Conservation (phyloP, 768 basidiomycete species). For the Dictyophora rubrovolvata region DNA sequence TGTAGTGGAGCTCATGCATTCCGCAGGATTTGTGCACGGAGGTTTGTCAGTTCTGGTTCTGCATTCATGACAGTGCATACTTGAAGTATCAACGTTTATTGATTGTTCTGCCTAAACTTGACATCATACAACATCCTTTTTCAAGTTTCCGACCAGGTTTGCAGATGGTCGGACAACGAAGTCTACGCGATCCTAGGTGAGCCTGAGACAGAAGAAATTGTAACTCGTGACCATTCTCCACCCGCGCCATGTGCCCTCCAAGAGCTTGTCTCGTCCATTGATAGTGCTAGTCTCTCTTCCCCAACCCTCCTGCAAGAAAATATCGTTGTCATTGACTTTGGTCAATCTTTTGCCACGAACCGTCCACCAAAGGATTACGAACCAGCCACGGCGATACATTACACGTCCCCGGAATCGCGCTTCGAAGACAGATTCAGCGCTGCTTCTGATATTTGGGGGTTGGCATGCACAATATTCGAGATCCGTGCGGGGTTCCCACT, state of each 20-base stretch:
- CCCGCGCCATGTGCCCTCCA: constrained; percentile 22
- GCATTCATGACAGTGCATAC: neutral
- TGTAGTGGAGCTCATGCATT: constrained; percentile 24
- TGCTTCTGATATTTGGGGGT: constrained; percentile 30
- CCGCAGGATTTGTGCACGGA: constrained; percentile 26
- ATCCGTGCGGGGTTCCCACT: constrained; percentile 32
- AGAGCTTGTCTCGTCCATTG: constrained; percentile 19
- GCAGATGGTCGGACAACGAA: constrained; percentile 25
- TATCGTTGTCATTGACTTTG: constrained; percentile 28
- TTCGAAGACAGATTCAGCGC: constrained; percentile 22
- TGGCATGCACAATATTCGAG: constrained; percentile 34
- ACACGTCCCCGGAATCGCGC: constrained; percentile 27
- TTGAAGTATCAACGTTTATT: constrained; percentile 20
- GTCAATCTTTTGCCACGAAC: constrained; percentile 23
- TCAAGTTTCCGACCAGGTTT: constrained; percentile 17
- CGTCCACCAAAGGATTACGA: constrained; percentile 21
- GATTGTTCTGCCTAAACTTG: no score
- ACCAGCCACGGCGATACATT: constrained; percentile 23
- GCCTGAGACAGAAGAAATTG: constrained; percentile 24
- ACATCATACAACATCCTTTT: constrained; percentile 29
- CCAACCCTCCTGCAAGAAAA: constrained; percentile 23
- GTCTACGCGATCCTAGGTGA: constrained; percentile 23
- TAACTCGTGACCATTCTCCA: constrained; percentile 16
- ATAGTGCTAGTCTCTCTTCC: constrained; percentile 14
- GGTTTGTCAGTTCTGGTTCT: constrained; percentile 17